These are phyloP conservation scores for Teratosphaeria viscida DNA, from an alignment of 2,329 filamentous ascomycete species.

Conservation along the genomic window DNA sequence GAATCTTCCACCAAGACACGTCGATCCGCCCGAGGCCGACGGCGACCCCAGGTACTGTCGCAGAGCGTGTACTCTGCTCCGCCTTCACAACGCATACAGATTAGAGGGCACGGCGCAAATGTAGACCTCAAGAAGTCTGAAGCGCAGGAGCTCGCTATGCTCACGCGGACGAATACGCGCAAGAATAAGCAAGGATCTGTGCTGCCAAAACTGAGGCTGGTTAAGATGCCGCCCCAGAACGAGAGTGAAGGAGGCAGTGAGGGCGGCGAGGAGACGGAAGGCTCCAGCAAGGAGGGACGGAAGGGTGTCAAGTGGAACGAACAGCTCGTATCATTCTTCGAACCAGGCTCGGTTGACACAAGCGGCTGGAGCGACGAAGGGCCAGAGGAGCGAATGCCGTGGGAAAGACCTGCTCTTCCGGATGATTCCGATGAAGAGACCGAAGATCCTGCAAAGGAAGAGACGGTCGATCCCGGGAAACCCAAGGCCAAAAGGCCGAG, in stretches of 20 bases:
- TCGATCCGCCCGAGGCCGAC: slow-evolving; percentile 13
- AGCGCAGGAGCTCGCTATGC: slow-evolving; percentile 36
- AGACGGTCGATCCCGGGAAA: not conserved
- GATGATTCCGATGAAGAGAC: slow-evolving; percentile 3
- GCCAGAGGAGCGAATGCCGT: slow-evolving; percentile 4
- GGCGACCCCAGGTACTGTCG: slow-evolving; percentile 11
- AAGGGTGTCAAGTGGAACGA: slow-evolving; percentile 36
- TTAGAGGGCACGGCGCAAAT: slow-evolving; percentile 33
- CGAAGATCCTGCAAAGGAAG: not conserved
- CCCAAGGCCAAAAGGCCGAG: not conserved
- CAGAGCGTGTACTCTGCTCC: not conserved
- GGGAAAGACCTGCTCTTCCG: slow-evolving; percentile 4
- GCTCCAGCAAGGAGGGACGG: slow-evolving; percentile 14
- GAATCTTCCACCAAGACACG: not conserved
- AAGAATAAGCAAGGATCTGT: slow-evolving; percentile 41
- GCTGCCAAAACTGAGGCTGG: slow-evolving; percentile 32
- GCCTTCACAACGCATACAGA: slow-evolving; percentile 25
- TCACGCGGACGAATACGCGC: slow-evolving; percentile 39
- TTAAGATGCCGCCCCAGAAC: slow-evolving; percentile 26
- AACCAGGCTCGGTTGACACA: slow-evolving; percentile 15
- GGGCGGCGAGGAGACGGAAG: slow-evolving; percentile 3
- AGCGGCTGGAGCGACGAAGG: slow-evolving; percentile 14
- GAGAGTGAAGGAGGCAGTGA: not conserved
- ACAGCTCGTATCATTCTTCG: slow-evolving; percentile 36
- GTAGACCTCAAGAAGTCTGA: slow-evolving; percentile 38